Base-by-base conservation (phyloP, 2,329 filamentous ascomycete genomes). In the Cladosporium sp. region DNA sequence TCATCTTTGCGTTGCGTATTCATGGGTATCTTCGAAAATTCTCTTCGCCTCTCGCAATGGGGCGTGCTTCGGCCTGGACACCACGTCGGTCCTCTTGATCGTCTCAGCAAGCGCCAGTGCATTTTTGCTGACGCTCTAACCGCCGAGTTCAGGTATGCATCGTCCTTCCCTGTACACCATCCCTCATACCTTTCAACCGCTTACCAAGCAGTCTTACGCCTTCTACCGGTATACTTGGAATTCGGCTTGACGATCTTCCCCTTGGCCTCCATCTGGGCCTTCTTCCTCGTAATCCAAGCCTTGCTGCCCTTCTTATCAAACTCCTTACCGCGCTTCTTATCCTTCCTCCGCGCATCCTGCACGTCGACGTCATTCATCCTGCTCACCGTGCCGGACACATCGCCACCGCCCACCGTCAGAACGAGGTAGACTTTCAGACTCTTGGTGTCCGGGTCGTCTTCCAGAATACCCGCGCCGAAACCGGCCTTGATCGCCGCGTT, bases 401-500 rank as follows among this genome's bases (percentile, higher is more conserved):
- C 78, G 7, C 87, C 86, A 1, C 80, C 79, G 27, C 92, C 93
- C 1, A 96, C 93, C 0, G 90, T 96, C 27, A 99, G 73, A 0
- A 99, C 92, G 2, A 99, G 77, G 68, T 99, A 99, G n/a, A 95
- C 76, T 76, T 99, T 99, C 59, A 86, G 83, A 65, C 91, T 96
- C 78, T 99, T 99, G 32, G 93, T 99, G 38, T 90, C 92, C 0
- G 88, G 88, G 67, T 97, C 92, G 70, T 99, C 93, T 70, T 97
- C 92, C 42, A 99, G 75, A 29, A 99, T 80, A 73, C 93, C 93
- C 0, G 93, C 93, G 42, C 93, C 92, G 63, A 99, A 99, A 0
- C 93, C 93, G 1, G 93, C 93, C 65, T 88, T 90, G 54, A 97
- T 86, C 0, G 93, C 93, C 0, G 93, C 93, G 53, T 82, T 80